phyloP scores from a whole-genome alignment of 164 flowering plant genomes.

The Houttuynia cordata region DNA sequence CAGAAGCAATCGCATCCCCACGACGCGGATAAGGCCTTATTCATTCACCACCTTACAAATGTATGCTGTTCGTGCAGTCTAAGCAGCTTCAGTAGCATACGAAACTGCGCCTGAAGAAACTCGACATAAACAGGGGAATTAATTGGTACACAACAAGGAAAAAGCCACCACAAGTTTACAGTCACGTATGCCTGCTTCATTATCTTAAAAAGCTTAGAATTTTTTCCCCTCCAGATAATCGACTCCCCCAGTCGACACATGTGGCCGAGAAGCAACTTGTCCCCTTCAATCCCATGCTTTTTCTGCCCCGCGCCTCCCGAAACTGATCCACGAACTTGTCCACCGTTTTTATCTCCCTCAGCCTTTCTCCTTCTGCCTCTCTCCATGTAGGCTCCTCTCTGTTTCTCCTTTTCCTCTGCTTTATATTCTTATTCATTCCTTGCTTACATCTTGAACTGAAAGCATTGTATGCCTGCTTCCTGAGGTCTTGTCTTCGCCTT shows the following conservation, averaged over 20 bases:
- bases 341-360: neutral
- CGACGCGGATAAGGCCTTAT: neutral
- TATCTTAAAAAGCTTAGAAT: neutral
- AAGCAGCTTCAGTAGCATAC: neutral
- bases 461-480: neutral
- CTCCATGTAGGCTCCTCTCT: constrained; percentile 1
- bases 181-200: neutral
- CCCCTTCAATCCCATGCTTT: constrained; percentile 12
- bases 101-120: neutral
- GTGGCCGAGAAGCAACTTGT: constrained; percentile 17
- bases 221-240: neutral
- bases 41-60: neutral
- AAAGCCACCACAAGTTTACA: neutral
- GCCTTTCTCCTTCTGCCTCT: constrained; percentile 7
- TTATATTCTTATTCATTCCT: neutral
- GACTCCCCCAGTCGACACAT: constrained; percentile 4
- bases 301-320: constrained; percentile 26
- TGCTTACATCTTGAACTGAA: neutral
- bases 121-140: neutral
- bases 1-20: neutral
- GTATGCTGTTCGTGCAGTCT: neutral
- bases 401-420: constrained; percentile 3
- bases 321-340: constrained; percentile 23
- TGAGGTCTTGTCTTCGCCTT: neutral
- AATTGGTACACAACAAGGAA: neutral